These are phyloP conservation scores for Psilocybe cubensis DNA, from an alignment of 768 basidiomycete genomes.

Conservation along the genomic window DNA sequence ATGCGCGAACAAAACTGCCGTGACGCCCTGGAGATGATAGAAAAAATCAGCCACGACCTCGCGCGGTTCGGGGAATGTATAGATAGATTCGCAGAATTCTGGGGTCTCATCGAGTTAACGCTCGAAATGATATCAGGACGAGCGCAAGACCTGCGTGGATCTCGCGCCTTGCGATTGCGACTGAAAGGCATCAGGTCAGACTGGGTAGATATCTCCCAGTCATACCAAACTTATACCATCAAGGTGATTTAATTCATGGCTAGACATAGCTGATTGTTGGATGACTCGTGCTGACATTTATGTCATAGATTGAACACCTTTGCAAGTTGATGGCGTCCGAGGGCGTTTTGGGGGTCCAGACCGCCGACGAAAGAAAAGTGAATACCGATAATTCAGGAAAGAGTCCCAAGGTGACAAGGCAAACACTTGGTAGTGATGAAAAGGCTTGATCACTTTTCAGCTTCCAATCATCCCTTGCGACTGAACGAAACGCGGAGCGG, in stretches of 20 bases:
- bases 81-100: constrained; percentile 15
- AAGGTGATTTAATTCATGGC: constrained; percentile 1
- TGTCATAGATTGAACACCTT: neutral
- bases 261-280: neutral
- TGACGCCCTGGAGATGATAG: neutral
- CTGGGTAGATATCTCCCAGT: neutral
- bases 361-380: neutral
- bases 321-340: neutral
- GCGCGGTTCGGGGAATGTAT: constrained; percentile 7
- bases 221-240: constrained; percentile 1
- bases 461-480: neutral
- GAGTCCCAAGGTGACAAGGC: neutral
- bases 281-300: neutral
- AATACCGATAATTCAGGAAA: neutral
- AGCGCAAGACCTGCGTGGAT: constrained; percentile 11
- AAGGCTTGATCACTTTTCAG: neutral
- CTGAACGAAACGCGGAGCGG: neutral
- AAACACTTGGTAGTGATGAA: neutral
- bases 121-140: constrained; percentile 9
- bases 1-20: neutral
- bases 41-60: constrained; percentile 7
- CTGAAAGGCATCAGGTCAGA: constrained; percentile 4
- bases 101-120: constrained; percentile 9
- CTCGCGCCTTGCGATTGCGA: neutral
- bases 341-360: neutral